Percentiles rank a stretch among this genome's conserved stretches.
Conservation (phyloP, 164 flowering plant species). For the Protea cynaroides region DNA sequence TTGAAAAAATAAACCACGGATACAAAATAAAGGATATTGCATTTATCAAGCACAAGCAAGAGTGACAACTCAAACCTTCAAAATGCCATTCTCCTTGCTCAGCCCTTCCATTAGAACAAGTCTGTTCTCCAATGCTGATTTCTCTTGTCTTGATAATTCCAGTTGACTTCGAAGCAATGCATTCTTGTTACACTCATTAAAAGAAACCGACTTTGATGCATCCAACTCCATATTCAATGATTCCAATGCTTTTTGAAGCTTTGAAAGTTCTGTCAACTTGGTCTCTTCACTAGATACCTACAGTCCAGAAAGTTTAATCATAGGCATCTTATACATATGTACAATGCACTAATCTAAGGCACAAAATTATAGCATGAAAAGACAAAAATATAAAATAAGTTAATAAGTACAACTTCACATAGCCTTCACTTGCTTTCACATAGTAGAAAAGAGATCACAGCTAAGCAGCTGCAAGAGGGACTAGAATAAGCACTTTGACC, state of each 20-base stretch:
- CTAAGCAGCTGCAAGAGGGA: no score
- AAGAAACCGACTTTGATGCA: conserved; percentile 63
- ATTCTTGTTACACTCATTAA: conserved; percentile 64
- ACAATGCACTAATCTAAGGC: background rate
- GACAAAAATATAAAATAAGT: background rate
- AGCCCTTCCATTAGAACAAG: conserved; percentile 43
- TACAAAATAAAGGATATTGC: no score
- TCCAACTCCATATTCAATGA: conserved; percentile 58
- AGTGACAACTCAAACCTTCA: conserved; percentile 47
- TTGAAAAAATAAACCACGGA: no score
- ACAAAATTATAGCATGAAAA: background rate
- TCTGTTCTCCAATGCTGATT: conserved; percentile 54
- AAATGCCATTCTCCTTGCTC: conserved; percentile 52
- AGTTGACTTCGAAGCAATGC: conserved; percentile 54
- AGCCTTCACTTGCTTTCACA: no score
- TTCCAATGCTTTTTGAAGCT: conserved; percentile 60
- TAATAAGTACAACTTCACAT: no score
- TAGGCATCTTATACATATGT: background rate
- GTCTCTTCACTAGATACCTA: conserved; percentile 84
- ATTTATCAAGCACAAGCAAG: background rate
- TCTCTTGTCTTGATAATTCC: conserved; percentile 61
- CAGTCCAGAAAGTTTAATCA: conserved; percentile 12
- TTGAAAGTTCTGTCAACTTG: conserved; percentile 58
- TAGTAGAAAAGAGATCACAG: no score
- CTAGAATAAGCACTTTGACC: no score